Percentiles rank a stretch among this genome's conserved stretches.
Evolutionary conservation across 1,284 basidiomycete genomes (phyloP).

Genomic region (Trametes sp.): DNA sequence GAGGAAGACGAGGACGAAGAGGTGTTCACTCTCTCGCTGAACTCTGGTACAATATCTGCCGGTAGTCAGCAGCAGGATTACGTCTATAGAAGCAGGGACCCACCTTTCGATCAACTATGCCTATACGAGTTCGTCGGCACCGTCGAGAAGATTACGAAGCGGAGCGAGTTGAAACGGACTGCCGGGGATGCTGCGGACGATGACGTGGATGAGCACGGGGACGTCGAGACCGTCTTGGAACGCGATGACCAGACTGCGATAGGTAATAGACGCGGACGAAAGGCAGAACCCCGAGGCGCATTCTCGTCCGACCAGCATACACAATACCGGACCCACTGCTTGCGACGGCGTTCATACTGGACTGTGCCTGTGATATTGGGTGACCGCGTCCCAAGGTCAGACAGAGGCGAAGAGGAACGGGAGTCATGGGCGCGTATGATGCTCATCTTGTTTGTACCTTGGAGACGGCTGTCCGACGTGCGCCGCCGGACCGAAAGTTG

Average conservation of each 20-base stretch:
- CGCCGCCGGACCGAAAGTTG: background rate
- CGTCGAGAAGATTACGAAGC: conserved; percentile 4
- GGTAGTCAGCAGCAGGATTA: conserved; percentile 14
- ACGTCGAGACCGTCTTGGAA: too few relatives aligned
- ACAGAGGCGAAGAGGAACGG: background rate
- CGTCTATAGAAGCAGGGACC: background rate
- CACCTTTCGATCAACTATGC: background rate
- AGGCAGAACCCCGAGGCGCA: too few relatives aligned
- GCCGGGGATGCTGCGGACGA: background rate
- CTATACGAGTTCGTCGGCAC: conserved; percentile 11
- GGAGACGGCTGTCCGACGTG: conserved; percentile 1
- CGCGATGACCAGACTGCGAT: background rate
- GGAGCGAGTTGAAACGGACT: background rate
- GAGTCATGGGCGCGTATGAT: background rate
- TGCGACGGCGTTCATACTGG: background rate
- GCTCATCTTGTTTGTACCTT: conserved; percentile 11
- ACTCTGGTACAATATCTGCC: background rate
- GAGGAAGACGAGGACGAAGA: background rate
- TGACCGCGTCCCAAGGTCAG: background rate
- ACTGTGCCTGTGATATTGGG: conserved; percentile 2
- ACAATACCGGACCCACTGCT: background rate
- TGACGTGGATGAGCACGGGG: background rate
- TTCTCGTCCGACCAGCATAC: background rate
- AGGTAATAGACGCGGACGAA: background rate
- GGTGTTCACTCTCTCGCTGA: background rate